Conservation (phyloP, 352 stramenopile species). For the Blastocystis sp. region DNA sequence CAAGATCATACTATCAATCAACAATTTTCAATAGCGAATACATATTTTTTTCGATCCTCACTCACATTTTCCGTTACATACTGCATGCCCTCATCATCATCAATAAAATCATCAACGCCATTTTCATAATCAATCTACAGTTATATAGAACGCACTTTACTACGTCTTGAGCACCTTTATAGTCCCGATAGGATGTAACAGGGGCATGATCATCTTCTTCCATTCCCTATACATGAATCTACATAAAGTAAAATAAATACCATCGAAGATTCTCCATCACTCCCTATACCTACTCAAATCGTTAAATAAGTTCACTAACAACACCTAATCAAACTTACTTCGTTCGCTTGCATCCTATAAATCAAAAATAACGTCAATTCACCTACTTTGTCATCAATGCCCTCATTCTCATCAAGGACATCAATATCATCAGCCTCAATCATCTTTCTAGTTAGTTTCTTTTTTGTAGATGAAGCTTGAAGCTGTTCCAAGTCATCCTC, state of each 20-base stretch:
- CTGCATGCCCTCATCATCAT: conserved; percentile 42
- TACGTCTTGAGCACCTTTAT: conserved; percentile 16
- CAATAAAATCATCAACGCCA: conserved; percentile 49
- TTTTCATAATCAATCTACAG: conserved; percentile 53
- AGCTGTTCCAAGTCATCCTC: background rate
- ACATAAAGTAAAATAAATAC: background rate
- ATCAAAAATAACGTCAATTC: background rate
- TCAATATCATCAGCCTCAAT: conserved; percentile 55
- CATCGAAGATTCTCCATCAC: conserved; percentile 13
- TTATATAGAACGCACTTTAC: too few relatives aligned
- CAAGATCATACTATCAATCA: conserved; percentile 24
- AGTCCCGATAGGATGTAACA: background rate
- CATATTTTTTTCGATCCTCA: conserved; percentile 11
- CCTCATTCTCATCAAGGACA: conserved; percentile 52
- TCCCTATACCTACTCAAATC: background rate
- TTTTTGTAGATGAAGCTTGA: background rate
- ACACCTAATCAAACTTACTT: conserved; percentile 8
- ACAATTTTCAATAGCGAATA: background rate
- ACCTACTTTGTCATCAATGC: background rate
- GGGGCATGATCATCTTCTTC: background rate
- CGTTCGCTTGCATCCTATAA: background rate
- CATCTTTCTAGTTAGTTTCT: conserved; percentile 45
- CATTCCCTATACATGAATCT: background rate
- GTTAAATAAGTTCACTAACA: background rate
- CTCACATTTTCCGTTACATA: conserved; percentile 44